Conservation (phyloP, 1,284 basidiomycete genomes). For the Melampsora abietis-canadensis region DNA sequence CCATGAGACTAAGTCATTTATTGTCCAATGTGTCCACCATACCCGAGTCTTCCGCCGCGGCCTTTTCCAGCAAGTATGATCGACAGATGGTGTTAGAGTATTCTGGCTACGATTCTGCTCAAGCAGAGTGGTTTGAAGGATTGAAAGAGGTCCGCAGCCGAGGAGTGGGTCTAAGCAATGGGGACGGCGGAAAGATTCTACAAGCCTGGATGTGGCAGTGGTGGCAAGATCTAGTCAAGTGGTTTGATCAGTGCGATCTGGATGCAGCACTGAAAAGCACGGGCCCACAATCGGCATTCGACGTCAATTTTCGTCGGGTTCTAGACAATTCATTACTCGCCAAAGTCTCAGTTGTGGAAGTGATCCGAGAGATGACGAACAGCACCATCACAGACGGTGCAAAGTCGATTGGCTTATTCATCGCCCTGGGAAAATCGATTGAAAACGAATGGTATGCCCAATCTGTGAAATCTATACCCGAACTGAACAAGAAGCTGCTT, state of each 20-base stretch:
- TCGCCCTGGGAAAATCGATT: slow-evolving; percentile 39
- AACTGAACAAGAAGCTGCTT: slow-evolving; percentile 28
- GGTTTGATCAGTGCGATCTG: slow-evolving; percentile 13
- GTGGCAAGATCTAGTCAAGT: slow-evolving; percentile 23
- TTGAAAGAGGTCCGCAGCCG: slow-evolving; percentile 28
- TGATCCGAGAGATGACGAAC: slow-evolving; percentile 40
- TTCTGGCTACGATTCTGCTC: slow-evolving; percentile 37
- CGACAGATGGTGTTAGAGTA: slow-evolving; percentile 40
- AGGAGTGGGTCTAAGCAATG: slow-evolving; percentile 19
- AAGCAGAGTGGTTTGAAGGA: slow-evolving; percentile 41
- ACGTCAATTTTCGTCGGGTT: slow-evolving; percentile 2
- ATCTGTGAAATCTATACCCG: slow-evolving; percentile 30
- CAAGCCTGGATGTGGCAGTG: slow-evolving; percentile 43
- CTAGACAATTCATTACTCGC: slow-evolving; percentile 25
- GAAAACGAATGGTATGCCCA: slow-evolving; percentile 41
- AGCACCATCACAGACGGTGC: slow-evolving; percentile 40
- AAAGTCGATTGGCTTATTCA: slow-evolving; percentile 40
- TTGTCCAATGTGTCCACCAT: slow-evolving; percentile 38
- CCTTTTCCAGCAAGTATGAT: slow-evolving; percentile 17
- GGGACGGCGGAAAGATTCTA: slow-evolving; percentile 27
- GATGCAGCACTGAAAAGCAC: slow-evolving; percentile 6
- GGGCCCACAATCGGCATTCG: slow-evolving; percentile 2
- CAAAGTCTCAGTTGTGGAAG: slow-evolving; percentile 34
- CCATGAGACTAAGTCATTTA: slow-evolving; percentile 30
- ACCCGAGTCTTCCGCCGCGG: slow-evolving; percentile 18